Evolutionary conservation across 192 early-diverging fungal species (phyloP).

Genomic region (Gaertneriomyces semiglobifer): DNA sequence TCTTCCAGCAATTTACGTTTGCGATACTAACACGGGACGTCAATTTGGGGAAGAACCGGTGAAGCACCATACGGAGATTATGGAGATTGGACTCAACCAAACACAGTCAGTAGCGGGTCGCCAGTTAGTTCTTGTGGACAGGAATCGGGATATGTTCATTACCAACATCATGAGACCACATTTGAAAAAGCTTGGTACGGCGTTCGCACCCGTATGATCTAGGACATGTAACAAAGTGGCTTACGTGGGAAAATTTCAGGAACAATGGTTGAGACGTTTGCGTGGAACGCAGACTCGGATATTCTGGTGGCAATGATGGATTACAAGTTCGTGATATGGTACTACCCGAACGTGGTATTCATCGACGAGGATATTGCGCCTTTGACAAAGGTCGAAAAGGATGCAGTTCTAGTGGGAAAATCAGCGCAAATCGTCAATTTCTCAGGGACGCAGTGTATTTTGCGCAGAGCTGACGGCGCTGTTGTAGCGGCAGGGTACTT

Average conservation of each 20-base stretch:
- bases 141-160: slow-evolving; percentile 56
- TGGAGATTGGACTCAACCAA: slow-evolving; percentile 51
- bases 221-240: neutral
- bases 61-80: slow-evolving; percentile 43
- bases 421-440: slow-evolving; percentile 52
- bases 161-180: slow-evolving; percentile 39
- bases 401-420: slow-evolving; percentile 50
- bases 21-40: slow-evolving; percentile 47
- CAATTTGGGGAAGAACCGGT: slow-evolving; percentile 41
- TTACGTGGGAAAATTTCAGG: slow-evolving; percentile 16
- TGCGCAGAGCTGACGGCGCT: slow-evolving; percentile 53
- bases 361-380: slow-evolving; percentile 57
- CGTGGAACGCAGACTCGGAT: slow-evolving; percentile 57
- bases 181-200: slow-evolving; percentile 48
- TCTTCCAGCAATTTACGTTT: slow-evolving; percentile 46
- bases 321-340: slow-evolving; percentile 55
- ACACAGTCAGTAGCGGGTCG: slow-evolving; percentile 33
- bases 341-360: slow-evolving; percentile 59
- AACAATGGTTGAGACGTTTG: slow-evolving; percentile 56
- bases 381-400: slow-evolving; percentile 48
- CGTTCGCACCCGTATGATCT: neutral
- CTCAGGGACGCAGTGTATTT: slow-evolving; percentile 50
- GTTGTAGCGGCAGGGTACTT: slow-evolving; percentile 42
- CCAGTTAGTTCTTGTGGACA: slow-evolving; percentile 52
- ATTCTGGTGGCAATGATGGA: slow-evolving; percentile 51